These are phyloP conservation scores for Podospora fimiseda DNA, from an alignment of 495 filamentous ascomycete species.

Conservation along the genomic window DNA sequence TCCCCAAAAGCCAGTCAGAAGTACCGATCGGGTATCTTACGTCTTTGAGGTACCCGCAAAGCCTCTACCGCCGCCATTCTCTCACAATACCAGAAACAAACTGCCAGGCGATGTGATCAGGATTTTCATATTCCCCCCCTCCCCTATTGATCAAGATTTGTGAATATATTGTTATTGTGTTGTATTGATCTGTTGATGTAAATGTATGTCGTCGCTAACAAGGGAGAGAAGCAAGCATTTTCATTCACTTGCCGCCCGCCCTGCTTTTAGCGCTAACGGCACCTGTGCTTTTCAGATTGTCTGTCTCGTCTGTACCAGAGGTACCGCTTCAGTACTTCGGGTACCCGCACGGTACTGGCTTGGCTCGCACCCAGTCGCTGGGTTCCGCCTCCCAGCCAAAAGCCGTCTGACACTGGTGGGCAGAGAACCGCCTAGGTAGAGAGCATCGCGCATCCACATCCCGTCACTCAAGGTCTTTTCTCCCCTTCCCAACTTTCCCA, in stretches of 20 bases:
- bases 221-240: not conserved
- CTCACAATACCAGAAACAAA: too few species aligned
- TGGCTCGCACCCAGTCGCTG: conserved; percentile 5
- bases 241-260: conserved; percentile 10
- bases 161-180: too few species aligned
- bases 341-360: conserved; percentile 17
- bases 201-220: not conserved
- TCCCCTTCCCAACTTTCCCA: conserved; percentile 19
- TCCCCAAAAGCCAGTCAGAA: conserved; percentile 2
- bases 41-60: not conserved
- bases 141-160: too few species aligned
- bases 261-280: conserved; percentile 21
- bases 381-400: conserved; percentile 19
- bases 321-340: conserved; percentile 2
- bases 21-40: conserved; percentile 2
- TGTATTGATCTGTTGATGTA: too few species aligned
- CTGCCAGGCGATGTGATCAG: too few species aligned
- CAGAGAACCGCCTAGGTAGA: conserved; percentile 2
- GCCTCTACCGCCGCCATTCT: too few species aligned
- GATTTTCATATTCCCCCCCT: not conserved
- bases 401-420: conserved; percentile 17
- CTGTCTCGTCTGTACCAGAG: not conserved
- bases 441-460: conserved; percentile 13
- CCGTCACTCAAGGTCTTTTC: conserved; percentile 22
- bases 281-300: conserved; percentile 1